Conservation (phyloP, 257 asterid species). For the Solanum clarkiae region DNA sequence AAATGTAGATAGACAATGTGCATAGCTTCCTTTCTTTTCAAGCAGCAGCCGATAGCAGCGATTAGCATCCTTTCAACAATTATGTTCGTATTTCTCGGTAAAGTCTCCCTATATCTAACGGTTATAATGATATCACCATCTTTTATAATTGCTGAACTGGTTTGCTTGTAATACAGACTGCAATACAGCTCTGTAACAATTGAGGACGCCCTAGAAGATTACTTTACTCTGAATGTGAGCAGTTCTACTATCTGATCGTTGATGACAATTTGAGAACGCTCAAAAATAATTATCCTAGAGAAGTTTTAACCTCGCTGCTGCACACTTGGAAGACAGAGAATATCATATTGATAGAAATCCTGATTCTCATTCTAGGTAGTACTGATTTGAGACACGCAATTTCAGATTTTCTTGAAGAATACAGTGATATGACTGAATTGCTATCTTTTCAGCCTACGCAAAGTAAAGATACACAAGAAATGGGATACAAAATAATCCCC, state of each 20-base stretch:
- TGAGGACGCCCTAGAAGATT: neutral
- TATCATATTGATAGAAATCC: neutral
- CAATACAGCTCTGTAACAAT: neutral
- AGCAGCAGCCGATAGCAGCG: neutral
- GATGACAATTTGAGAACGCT: neutral
- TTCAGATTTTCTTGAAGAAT: neutral
- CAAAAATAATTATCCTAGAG: neutral
- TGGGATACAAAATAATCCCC: neutral
- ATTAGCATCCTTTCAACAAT: neutral
- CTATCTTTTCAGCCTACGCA: neutral
- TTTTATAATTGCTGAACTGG: neutral
- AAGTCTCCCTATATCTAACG: neutral
- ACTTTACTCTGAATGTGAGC: neutral
- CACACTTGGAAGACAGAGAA: neutral
- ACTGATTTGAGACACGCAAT: neutral
- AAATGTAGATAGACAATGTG: neutral
- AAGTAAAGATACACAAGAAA: neutral
- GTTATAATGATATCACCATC: neutral
- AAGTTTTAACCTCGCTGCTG: neutral
- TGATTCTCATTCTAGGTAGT: neutral
- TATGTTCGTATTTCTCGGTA: neutral
- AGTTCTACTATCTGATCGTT: neutral
- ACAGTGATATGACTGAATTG: neutral
- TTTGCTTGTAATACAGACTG: neutral
- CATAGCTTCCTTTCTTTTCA: neutral